Conservation (phyloP, 768 basidiomycete species). For the Mycena kentingensis region DNA sequence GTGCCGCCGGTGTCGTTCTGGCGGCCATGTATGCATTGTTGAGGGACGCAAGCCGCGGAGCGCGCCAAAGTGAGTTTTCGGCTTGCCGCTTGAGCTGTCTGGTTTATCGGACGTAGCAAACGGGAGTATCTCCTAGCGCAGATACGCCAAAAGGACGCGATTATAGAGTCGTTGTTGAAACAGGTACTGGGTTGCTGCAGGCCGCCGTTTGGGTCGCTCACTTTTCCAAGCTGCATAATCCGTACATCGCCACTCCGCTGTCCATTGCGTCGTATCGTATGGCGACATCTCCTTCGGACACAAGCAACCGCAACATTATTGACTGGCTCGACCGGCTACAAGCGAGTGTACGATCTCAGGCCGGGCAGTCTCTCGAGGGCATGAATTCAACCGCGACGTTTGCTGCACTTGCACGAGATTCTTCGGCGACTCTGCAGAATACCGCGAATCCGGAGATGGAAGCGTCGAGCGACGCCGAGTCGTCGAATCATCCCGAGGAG, state of each 20-base stretch:
- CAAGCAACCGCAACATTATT: conserved; percentile 63
- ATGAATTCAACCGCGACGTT: conserved; percentile 4
- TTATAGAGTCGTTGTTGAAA: conserved; percentile 83
- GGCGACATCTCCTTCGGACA: conserved; percentile 76
- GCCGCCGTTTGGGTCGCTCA: no score
- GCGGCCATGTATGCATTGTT: conserved; percentile 78
- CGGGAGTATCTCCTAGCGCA: conserved; percentile 85
- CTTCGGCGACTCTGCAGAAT: neutral
- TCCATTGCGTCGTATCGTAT: conserved; percentile 77
- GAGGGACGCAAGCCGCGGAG: conserved; percentile 80
- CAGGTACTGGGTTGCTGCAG: no score
- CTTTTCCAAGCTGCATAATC: conserved; percentile 84
- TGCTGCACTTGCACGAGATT: neutral
- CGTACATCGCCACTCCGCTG: conserved; percentile 76
- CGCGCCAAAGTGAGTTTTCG: conserved; percentile 85
- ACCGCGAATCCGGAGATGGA: no score
- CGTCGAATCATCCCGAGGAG: no score
- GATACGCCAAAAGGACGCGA: conserved; percentile 83
- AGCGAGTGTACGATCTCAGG: conserved; percentile 57
- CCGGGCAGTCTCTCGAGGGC: conserved; percentile 44
- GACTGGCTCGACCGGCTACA: conserved; percentile 77
- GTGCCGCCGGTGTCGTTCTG: conserved; percentile 75
- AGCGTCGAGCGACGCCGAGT: conserved; percentile 30
- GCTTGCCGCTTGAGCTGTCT: no score
- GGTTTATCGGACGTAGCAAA: conserved; percentile 57